Conservation (phyloP, 805 yeast species). For the Candida oleophila region DNA sequence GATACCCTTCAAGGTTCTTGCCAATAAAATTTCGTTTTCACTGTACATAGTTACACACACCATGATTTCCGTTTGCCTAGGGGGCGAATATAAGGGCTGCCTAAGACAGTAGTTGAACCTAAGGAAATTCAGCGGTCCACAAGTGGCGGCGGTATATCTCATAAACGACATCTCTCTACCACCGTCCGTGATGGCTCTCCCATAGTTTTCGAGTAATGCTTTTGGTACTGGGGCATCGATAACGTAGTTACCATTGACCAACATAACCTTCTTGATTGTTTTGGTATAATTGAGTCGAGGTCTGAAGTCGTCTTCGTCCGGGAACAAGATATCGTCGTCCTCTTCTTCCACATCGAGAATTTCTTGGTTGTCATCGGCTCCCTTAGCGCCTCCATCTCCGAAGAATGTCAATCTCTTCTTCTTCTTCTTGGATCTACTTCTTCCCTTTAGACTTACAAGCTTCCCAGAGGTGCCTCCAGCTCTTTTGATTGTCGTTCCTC, state of each 20-base stretch:
- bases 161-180: conserved; percentile 73
- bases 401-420: neutral
- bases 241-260: conserved; percentile 44
- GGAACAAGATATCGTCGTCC: conserved; percentile 12
- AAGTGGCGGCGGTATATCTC: conserved; percentile 93
- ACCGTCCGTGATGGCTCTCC: conserved; percentile 29
- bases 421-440: conserved; percentile 7
- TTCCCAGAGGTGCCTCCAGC: conserved; percentile 13
- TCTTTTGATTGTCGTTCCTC: conserved; percentile 27
- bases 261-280: conserved; percentile 41
- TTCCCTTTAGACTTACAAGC: neutral
- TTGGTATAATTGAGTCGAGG: conserved; percentile 43
- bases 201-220: conserved; percentile 35
- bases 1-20: conserved; percentile 85
- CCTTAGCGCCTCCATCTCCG: neutral
- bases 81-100: conserved; percentile 73
- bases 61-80: conserved; percentile 81
- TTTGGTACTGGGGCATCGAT: conserved; percentile 44
- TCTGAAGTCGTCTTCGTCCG: conserved; percentile 37
- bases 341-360: neutral
- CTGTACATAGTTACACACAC: conserved; percentile 88
- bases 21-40: conserved; percentile 79
- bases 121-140: conserved; percentile 77
- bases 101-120: conserved; percentile 71
- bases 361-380: conserved; percentile 1